Base-by-base conservation (phyloP, 2,329 filamentous ascomycete genomes). In the Arthrobotrys megalospora region DNA sequence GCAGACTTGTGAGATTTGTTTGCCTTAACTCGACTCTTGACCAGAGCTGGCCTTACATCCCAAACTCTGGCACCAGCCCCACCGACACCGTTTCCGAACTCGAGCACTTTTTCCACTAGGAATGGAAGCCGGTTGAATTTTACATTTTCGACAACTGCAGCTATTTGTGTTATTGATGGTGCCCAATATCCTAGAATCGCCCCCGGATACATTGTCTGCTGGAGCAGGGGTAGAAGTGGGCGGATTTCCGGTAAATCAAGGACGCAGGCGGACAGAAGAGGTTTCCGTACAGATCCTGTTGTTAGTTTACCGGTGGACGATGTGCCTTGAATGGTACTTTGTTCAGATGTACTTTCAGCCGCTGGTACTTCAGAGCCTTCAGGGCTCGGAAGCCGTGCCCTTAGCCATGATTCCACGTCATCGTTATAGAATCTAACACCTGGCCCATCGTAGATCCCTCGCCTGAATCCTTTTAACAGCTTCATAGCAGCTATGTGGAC, bases 31-130 rank as follows among this genome's bases (percentile, higher is more conserved):
- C 73, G 72, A 16, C 83, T 84, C 70, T 85, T 84, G 16, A 86
- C 85, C 77, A 80, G 84, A 14, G 87, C 87, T 60, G 85, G 85
- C 80, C 88, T 87, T 16, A 92, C 86, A 82, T 91, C 90, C 90
- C 90, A 92, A 79, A 89, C 86, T 79, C 89, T 86, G 1, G 90
- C 89, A 34, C 85, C 82, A 36, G 86, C 87, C 32, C 85, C 82
- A 38, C 86, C 87, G n/a, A 86, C 85, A 2, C 86, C 86, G 65
- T 84, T 86, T 48, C 86, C 86, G 79, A 91, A 84, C 83, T 92
- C 90, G 14, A 91, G 82, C 0, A 90, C 88, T 52, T 86, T 87
- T 45, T 91, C 90, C 7, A 90, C 84, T 28, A 60, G 50, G 45
- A 77, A 77, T 19, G 66, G 66, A 19, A 52, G n/a, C 19, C 45